A percentile compares a stretch with the other conserved stretches of the same genome.
phyloP scores from a whole-genome alignment of 371 early-diverging fungal genomes.

The Mucor mucedo region DNA sequence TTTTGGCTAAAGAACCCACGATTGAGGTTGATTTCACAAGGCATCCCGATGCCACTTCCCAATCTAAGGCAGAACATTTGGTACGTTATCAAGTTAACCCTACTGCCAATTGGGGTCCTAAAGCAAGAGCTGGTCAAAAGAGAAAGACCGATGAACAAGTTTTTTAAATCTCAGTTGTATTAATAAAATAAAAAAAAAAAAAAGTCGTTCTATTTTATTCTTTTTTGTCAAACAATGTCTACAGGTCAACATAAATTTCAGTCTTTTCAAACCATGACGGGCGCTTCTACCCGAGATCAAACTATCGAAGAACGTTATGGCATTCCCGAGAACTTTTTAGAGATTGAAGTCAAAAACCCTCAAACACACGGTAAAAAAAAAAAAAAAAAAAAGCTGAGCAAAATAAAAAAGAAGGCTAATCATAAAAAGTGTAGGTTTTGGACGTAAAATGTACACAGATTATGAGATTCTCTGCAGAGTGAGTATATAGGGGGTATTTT shows the following conservation, averaged over 20 bases:
- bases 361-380: conserved; percentile 74
- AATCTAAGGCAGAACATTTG: conserved; percentile 78
- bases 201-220: conserved; percentile 2
- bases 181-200: not conserved
- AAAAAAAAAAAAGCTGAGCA: not conserved
- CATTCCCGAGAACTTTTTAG: conserved; percentile 96
- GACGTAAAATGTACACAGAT: conserved; percentile 92
- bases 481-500: conserved; percentile 28
- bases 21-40: conserved; percentile 67
- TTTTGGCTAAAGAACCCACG: conserved; percentile 68
- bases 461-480: conserved; percentile 94
- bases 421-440: conserved; percentile 54
- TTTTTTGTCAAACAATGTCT: conserved; percentile 24
- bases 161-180: conserved; percentile 18
- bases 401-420: not conserved
- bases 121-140: conserved; percentile 73
- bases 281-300: conserved; percentile 73
- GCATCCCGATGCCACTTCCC: conserved; percentile 76
- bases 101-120: conserved; percentile 95
- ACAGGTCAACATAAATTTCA: conserved; percentile 44
- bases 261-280: conserved; percentile 61
- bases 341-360: conserved; percentile 94
- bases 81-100: conserved; percentile 95
- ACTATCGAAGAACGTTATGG: conserved; percentile 92
- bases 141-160: conserved; percentile 46